phyloP scores from a whole-genome alignment of 306 rosid species.

The Prunus dulcis region DNA sequence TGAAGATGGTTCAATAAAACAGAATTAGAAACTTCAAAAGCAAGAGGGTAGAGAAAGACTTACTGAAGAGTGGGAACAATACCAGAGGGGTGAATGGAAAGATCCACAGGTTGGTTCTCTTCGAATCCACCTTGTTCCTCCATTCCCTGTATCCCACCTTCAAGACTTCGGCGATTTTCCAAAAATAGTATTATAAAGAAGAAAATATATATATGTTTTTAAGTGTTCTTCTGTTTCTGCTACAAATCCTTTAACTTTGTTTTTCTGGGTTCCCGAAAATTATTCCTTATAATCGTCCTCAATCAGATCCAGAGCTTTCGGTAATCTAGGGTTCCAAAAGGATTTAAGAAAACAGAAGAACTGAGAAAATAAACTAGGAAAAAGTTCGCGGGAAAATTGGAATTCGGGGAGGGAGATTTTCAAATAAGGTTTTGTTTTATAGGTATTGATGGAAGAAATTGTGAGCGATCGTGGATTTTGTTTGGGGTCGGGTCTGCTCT shows the following conservation, averaged over 20 bases:
- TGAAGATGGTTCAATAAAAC: not conserved
- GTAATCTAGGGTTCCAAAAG: slow-evolving; percentile 10
- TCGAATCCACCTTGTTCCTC: slow-evolving; percentile 33
- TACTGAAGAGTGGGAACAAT: slow-evolving; percentile 28
- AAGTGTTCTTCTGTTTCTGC: not conserved
- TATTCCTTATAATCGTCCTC: not conserved
- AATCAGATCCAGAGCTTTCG: not conserved
- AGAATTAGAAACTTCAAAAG: not conserved
- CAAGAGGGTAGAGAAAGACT: not conserved
- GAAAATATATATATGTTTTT: not conserved
- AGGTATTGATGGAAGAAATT: not conserved
- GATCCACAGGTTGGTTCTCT: slow-evolving; percentile 25
- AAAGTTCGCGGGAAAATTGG: not conserved
- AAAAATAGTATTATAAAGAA: not conserved
- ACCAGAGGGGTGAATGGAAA: slow-evolving; percentile 23
- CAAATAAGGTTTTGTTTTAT: not conserved
- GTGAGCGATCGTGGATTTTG: not conserved
- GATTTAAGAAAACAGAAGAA: not conserved
- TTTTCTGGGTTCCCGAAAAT: not conserved
- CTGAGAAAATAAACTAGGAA: not conserved
- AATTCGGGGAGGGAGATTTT: not conserved
- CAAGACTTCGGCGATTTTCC: not conserved
- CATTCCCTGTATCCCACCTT: slow-evolving; percentile 5
- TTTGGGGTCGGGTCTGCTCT: not conserved
- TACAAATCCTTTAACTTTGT: not conserved